Evolutionary conservation across 192 early-diverging fungal species (phyloP).

Genomic region (Umbelopsis sp.): DNA sequence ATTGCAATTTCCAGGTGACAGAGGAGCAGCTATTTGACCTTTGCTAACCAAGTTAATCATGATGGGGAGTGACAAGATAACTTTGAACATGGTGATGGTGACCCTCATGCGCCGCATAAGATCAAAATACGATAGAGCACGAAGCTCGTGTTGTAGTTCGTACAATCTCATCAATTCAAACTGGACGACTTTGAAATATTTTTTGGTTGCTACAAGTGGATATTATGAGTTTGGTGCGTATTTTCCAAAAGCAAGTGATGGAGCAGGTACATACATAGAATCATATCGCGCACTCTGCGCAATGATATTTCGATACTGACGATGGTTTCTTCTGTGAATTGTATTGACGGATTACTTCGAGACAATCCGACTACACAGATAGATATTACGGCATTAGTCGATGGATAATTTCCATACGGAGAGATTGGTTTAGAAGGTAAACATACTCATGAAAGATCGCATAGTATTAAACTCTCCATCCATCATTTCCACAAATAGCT

Average conservation of each 20-base stretch:
- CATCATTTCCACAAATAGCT: conserved; percentile 24
- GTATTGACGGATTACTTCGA: conserved; percentile 30
- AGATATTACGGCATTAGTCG: neutral
- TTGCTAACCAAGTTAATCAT: conserved; percentile 45
- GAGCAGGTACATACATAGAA: conserved; percentile 28
- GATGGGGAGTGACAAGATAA: conserved; percentile 53
- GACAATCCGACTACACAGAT: neutral
- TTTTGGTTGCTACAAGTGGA: conserved; percentile 47
- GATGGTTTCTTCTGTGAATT: conserved; percentile 46
- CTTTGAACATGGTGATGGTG: conserved; percentile 53
- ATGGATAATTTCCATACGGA: neutral
- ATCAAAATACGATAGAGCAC: conserved; percentile 56
- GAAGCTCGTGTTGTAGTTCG: conserved; percentile 57
- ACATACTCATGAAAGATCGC: conserved; percentile 10
- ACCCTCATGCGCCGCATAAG: conserved; percentile 55
- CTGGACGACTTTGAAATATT: conserved; percentile 60
- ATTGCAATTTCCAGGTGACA: neutral
- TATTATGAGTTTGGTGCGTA: neutral
- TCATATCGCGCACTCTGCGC: conserved; percentile 40
- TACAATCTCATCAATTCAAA: conserved; percentile 58
- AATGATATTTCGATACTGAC: conserved; percentile 41
- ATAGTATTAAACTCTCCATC: conserved; percentile 12
- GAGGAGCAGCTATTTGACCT: neutral
- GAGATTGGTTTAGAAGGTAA: neutral
- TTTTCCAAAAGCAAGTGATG: neutral